Base-by-base conservation (phyloP, 208 protist species). In the Acanthamoeba comandoni region DNA sequence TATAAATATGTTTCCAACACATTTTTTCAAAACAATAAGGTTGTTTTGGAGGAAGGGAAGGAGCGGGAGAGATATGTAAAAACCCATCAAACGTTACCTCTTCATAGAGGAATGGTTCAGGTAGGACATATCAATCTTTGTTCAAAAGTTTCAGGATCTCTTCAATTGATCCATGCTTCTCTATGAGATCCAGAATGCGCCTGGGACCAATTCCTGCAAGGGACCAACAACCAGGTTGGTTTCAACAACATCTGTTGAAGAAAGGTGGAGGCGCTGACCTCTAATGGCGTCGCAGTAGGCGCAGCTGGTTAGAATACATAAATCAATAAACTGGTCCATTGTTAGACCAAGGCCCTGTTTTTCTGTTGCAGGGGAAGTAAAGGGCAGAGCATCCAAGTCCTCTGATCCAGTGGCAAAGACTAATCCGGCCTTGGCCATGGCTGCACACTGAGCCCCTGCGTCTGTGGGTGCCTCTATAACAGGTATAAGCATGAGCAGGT, bases 381-480 rank as follows among this genome's bases (percentile, higher is more conserved):
- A 99, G 1, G 99, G 99, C 2, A 99, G 96, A 13, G 98, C 96
- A 93, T 99, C 99, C 98, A 99, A 99, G 94, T 99, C 99, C 94
- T 99, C 99, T 19, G 99, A 99, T 11, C 95, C 99, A 5, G 98
- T 98, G 0, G 97, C 99, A 96, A 96, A 99, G 39, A 98, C 98
- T 77, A 98, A 97, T 3, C 97, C 98, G 39, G 92, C 96, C 92
- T 97, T 97, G 35, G 96, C 95, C 12, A 99, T 92, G 80, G 97
- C 98, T 3, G 99, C 99, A 93, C 99, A 99, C 96, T 99, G 98
- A 53, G 98, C 98, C 93, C 99, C 98, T 19, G 99, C 98, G 93
- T 99, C 98, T 35, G 95, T 96, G 13, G 97, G 97, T n/a, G 99
- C 98, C 92, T 98, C 94, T 22, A 90, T 71, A 8, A 79, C 96